These are phyloP conservation scores for Malus sylvestris DNA, from an alignment of 306 rosid genomes.

Conservation along the genomic window DNA sequence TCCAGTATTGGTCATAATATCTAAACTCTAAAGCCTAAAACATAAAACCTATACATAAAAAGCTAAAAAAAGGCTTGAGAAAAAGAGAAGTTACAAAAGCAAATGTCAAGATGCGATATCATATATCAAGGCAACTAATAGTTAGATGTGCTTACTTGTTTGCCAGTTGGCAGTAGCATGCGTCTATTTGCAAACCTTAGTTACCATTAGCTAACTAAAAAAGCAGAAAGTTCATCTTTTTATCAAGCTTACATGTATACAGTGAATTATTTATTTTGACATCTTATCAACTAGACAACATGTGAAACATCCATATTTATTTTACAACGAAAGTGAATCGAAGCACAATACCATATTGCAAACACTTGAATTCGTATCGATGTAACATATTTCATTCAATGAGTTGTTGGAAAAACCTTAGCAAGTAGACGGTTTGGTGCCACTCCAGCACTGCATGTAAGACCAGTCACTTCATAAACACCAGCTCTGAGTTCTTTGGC, in stretches of 20 bases:
- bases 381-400: not conserved
- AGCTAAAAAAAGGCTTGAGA: no score
- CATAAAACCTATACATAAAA: not conserved
- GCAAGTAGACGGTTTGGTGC: conserved; percentile 91
- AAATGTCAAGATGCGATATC: not conserved
- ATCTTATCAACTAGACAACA: not conserved
- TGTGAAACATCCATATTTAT: not conserved
- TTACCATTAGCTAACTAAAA: not conserved
- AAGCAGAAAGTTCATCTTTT: not conserved
- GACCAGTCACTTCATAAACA: conserved; percentile 78
- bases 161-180: not conserved
- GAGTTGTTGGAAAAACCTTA: conserved; percentile 45
- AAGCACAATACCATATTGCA: not conserved
- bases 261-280: not conserved
- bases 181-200: not conserved
- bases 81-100: not conserved
- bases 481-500: conserved; percentile 69
- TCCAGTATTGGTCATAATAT: not conserved
- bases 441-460: conserved; percentile 93
- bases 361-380: not conserved
- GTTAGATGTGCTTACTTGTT: not conserved
- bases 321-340: not conserved
- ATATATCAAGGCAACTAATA: not conserved
- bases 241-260: not conserved
- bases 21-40: not conserved